Conservation (phyloP, 2,329 filamentous ascomycete species). For the Fusarium sp. region DNA sequence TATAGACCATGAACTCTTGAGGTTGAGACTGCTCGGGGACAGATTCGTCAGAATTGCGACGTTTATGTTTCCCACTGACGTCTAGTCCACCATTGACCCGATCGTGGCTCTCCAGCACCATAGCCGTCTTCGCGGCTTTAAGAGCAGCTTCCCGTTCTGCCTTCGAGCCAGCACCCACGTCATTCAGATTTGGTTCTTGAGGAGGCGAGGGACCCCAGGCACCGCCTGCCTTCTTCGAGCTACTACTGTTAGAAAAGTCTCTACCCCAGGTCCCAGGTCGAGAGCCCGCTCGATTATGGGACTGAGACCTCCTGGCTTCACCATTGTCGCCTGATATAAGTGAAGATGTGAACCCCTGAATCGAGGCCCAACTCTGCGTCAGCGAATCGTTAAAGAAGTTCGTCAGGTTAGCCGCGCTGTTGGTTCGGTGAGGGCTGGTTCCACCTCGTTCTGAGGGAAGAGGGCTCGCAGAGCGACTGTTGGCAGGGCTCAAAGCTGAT, state of each 20-base stretch:
- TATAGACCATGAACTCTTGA: conserved; percentile 85
- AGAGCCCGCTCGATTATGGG: conserved; percentile 40
- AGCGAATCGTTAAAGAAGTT: conserved; percentile 65
- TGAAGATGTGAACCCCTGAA: conserved; percentile 66
- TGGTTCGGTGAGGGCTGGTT: conserved; percentile 45
- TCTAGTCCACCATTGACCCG: conserved; percentile 71
- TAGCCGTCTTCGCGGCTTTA: conserved; percentile 68
- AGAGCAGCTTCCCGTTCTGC: conserved; percentile 67
- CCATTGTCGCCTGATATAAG: conserved; percentile 50
- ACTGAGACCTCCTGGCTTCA: conserved; percentile 39
- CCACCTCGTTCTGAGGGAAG: conserved; percentile 59
- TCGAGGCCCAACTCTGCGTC: conserved; percentile 66
- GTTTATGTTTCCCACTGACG: conserved; percentile 69
- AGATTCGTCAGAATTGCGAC: conserved; percentile 76
- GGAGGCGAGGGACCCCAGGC: conserved; percentile 66
- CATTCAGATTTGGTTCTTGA: conserved; percentile 55
- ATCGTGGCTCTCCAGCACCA: conserved; percentile 71
- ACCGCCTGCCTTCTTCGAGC: conserved; percentile 30
- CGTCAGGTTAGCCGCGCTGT: conserved; percentile 55
- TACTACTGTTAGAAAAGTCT: conserved; percentile 30
- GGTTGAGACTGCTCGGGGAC: conserved; percentile 66
- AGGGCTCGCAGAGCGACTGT: conserved; percentile 63
- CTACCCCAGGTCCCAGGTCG: conserved; percentile 40
- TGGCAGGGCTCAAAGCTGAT: conserved; percentile 52
- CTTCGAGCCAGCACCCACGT: conserved; percentile 67